Conservation (phyloP, 2,329 filamentous ascomycete species). For the Trichoderma polysporum region DNA sequence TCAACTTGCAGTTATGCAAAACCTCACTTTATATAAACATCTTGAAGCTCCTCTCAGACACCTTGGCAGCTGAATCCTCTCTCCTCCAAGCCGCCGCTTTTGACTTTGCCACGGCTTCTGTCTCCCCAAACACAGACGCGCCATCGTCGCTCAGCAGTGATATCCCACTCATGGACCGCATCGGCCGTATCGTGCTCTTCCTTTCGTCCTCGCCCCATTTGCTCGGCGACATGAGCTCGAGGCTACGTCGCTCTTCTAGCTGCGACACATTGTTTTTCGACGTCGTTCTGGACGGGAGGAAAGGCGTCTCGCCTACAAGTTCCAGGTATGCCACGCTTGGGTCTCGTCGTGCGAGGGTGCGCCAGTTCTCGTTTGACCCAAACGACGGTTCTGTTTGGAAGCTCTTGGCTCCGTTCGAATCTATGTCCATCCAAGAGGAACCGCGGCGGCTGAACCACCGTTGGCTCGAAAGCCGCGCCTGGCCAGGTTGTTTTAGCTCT, state of each 20-base stretch:
- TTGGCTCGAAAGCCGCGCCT: slow-evolving; percentile 27
- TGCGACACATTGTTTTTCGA: slow-evolving; percentile 25
- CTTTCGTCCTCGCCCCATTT: slow-evolving; percentile 18
- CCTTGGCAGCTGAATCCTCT: slow-evolving; percentile 24
- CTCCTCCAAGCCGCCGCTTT: slow-evolving; percentile 20
- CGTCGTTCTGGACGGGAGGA: slow-evolving; percentile 39
- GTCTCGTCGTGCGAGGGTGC: slow-evolving; percentile 31
- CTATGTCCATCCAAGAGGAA: slow-evolving; percentile 29
- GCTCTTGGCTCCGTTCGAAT: slow-evolving; percentile 27
- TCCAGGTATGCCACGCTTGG: slow-evolving; percentile 37
- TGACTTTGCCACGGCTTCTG: slow-evolving; percentile 8
- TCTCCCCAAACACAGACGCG: slow-evolving; percentile 22
- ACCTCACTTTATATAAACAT: slow-evolving; percentile 27
- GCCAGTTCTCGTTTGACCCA: slow-evolving; percentile 40
- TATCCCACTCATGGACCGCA: slow-evolving; percentile 9
- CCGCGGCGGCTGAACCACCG: slow-evolving; percentile 18
- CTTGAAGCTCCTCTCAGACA: slow-evolving; percentile 30
- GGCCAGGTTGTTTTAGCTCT: slow-evolving; percentile 29
- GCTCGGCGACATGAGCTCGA: slow-evolving; percentile 21
- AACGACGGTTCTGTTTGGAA: slow-evolving; percentile 35
- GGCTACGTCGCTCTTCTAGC: slow-evolving; percentile 12
- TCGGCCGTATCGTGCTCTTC: slow-evolving; percentile 17
- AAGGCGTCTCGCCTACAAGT: slow-evolving; percentile 36
- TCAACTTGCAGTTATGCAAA: not conserved
- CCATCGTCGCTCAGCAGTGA: slow-evolving; percentile 19